These are phyloP conservation scores for Endoconidiophora polonica DNA, from an alignment of 2,329 filamentous ascomycete genomes.

Conservation along the genomic window DNA sequence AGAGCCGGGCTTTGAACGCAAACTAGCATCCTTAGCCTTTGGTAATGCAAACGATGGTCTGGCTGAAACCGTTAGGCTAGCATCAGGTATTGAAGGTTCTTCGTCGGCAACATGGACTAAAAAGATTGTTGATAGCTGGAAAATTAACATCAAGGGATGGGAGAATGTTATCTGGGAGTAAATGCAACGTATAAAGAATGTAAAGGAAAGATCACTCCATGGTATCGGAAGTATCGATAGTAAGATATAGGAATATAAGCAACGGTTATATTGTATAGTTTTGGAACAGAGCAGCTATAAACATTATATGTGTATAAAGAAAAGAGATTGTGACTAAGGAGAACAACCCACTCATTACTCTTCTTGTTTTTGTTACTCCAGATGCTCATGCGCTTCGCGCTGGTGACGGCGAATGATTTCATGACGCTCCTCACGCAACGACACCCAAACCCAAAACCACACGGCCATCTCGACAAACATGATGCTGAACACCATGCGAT, in stretches of 20 bases:
- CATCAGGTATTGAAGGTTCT: constrained; percentile 58
- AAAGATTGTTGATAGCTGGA: constrained; percentile 16
- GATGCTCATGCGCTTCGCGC: constrained; percentile 7
- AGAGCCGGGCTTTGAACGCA: constrained; percentile 17
- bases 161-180: constrained; percentile 17
- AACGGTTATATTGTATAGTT: neutral
- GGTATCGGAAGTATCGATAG: neutral
- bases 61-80: constrained; percentile 61
- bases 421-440: constrained; percentile 46
- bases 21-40: constrained; percentile 26
- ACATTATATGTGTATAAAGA: neutral
- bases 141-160: constrained; percentile 17
- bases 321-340: neutral
- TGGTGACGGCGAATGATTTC: constrained; percentile 23
- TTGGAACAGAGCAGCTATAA: neutral
- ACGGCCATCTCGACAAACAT: constrained; percentile 66
- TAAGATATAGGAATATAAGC: neutral
- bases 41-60: constrained; percentile 80
- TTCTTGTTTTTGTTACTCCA: constrained; percentile 1
- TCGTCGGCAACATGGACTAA: constrained; percentile 35
- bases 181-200: neutral
- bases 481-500: constrained; percentile 70
- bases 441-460: constrained; percentile 78
- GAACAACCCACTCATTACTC: neutral
- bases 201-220: neutral